Base-by-base conservation (phyloP, 768 basidiomycete species). In the Lentinula guzmanii region DNA sequence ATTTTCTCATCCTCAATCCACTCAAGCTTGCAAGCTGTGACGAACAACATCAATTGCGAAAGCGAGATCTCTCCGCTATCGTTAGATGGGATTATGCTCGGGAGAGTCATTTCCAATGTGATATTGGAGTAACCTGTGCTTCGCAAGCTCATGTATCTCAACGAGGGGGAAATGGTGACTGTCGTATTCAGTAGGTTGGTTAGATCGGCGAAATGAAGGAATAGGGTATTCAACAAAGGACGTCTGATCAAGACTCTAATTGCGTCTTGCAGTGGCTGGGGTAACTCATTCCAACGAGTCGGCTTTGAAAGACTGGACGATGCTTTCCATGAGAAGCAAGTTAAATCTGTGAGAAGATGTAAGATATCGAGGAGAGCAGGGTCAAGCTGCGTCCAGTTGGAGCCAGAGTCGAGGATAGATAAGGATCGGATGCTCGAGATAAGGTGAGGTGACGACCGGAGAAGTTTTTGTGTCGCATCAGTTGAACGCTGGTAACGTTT, bases 11-110 rank as follows among this genome's bases (percentile, higher is more conserved):
- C 57, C 33, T 58, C 57, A 24, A 58, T 58, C 57, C 57, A 43
- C 33, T 58, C 57, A 42, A 58, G 57, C 45, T 58, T 58, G 33
- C 57, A 58, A 2, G 57, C 45, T 24, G 57, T 58, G 28, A 58
- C 43, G 45, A 58, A 58, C 24, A 58, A 39, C 35, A 15, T 13
- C 53, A 21, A 41, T 16, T 11, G 9, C 13, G 57, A 28, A 16
- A n/a, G 24, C 39, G 18, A 35, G 1, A 35, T 42, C 13, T 48
- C 31, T 24, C 45, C 57, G 28, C 0, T 34, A 11, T 58, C 43
- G 6, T 58, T 18, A 39, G 16, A 58, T n/a, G 45, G 31, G 9
- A 48, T 31, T 58, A 58, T 58, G 34, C 57, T 58, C 4, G 57
- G 57, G 8, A 43, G 43, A 11, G 57, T 48, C 43, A 48, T 42